Evolutionary conservation across 148 eudicot genomes (phyloP).

Genomic region (Persicaria tinctoria): DNA sequence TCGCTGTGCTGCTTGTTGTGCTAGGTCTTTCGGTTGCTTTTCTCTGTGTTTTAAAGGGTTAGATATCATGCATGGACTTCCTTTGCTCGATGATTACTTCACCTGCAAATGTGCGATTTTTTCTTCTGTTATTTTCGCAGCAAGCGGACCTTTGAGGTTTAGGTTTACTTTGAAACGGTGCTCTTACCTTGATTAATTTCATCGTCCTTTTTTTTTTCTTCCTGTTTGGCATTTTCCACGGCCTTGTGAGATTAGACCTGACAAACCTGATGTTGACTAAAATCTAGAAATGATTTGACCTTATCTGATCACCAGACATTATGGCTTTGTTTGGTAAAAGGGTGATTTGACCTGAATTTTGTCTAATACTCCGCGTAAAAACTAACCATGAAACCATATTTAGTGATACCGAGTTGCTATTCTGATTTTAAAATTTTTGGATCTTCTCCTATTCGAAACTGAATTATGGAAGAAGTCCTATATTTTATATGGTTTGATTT

Average conservation of each 20-base stretch:
- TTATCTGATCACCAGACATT: neutral
- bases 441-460: too few species aligned
- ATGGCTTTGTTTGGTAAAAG: too few species aligned
- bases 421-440: neutral
- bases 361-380: neutral
- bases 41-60: neutral
- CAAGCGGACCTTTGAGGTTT: neutral
- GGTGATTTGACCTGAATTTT: neutral
- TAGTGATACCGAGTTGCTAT: neutral
- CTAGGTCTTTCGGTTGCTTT: neutral
- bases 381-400: neutral
- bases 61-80: constrained; percentile 2
- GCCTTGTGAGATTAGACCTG: neutral
- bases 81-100: neutral
- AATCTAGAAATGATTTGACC: neutral
- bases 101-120: neutral
- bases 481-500: neutral
- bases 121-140: neutral
- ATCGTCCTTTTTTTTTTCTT: neutral
- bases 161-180: neutral
- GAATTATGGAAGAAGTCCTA: too few species aligned
- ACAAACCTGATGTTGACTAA: neutral
- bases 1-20: neutral
- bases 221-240: neutral
- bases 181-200: neutral